A percentile compares a stretch with the other conserved stretches of the same genome.
Conservation (phyloP, 2,329 filamentous ascomycete genomes). For the Neonectria ditissima region DNA sequence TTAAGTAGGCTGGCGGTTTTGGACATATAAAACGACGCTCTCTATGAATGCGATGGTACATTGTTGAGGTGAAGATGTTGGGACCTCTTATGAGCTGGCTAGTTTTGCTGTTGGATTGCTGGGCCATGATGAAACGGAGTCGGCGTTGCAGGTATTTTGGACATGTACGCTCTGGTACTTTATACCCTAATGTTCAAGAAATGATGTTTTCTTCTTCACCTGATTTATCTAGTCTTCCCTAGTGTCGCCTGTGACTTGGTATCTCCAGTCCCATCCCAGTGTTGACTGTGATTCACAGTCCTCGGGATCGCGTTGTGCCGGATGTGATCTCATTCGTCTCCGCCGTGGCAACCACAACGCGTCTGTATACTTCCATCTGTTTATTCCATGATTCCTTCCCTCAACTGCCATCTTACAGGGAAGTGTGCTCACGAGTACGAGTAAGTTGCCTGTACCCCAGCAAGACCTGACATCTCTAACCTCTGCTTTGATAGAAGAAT, state of each 20-base stretch:
- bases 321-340: no score
- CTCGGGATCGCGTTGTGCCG: not conserved
- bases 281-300: not conserved
- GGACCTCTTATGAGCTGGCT: not conserved
- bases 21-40: not conserved
- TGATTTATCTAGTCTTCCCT: no score
- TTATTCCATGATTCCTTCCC: not conserved
- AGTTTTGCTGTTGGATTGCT: not conserved
- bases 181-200: constrained; percentile 29
- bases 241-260: no score
- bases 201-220: not conserved
- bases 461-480: not conserved
- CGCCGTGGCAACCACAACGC: not conserved
- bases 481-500: no score
- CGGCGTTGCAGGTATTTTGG: constrained; percentile 19
- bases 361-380: not conserved
- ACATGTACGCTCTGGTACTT: constrained; percentile 18
- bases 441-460: not conserved
- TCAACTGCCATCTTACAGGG: not conserved
- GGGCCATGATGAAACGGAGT: constrained; percentile 14
- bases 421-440: not conserved
- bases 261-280: no score
- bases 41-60: not conserved
- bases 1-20: not conserved
- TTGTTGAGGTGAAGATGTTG: not conserved